Base-by-base conservation (phyloP, 2,329 filamentous ascomycete species). In the Calonectria pseudoturangicola region DNA sequence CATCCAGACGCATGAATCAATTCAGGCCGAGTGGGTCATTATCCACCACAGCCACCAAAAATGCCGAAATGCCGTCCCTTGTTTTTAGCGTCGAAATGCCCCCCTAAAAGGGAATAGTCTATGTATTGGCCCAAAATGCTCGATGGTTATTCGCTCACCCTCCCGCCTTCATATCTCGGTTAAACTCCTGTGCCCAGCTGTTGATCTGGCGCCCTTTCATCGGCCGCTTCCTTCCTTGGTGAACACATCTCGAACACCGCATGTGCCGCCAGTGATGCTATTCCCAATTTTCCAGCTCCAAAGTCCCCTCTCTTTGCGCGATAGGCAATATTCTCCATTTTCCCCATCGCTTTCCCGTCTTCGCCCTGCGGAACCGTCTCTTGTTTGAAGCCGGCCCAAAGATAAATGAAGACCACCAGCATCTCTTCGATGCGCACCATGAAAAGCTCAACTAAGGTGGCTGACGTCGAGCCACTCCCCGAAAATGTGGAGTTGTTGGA, bases 381-480 rank as follows among this genome's bases (percentile, higher is more conserved):
- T 13, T 58, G 56, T 4, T 15, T 16, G 13, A 73, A n/a, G n/a
- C 71, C 63, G 1, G 25, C 64, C 48, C 56, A 63, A 18, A 68
- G 36, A 36, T 71, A 71, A 1, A 71, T 56, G 2, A 47, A 48
- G 5, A 68, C 43, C 1, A 71, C 33, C 0, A 47, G 4, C 64
- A 60, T 65, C 10, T 73, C 68, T 30, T 71, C 68, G 33, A 68
- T 54, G 4, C 43, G 60, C 6, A 33, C 67, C 67, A 71, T 66
- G 30, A 73, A 67, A 4, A 70, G 25, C 18, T 68, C 39, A 9
- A 41, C 21, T 12, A 73, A 6, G 8, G 48, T 45, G 1, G 67
- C 47, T 9, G 27, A 36, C 1, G 41, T 71, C 7, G 47, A 51
- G 30, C 36, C 36, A 1, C 30, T 56, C 3, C 25, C 5, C 1